These are phyloP conservation scores for Schizopora paradoxa DNA, from an alignment of 1,284 basidiomycete genomes.

Conservation along the genomic window DNA sequence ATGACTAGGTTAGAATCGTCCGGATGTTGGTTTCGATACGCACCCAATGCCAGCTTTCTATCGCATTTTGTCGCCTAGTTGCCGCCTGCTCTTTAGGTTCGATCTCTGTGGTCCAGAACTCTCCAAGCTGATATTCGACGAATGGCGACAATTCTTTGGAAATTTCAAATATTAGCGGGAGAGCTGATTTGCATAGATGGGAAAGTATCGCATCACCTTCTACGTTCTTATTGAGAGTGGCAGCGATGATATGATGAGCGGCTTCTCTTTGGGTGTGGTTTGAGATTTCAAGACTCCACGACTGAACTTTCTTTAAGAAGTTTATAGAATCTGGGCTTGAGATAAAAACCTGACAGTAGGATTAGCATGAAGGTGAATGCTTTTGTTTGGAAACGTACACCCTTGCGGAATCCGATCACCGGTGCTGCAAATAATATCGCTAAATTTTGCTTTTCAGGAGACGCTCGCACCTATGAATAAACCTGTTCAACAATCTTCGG, in stretches of 20 bases:
- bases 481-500: constrained; percentile 32
- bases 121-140: constrained; percentile 37
- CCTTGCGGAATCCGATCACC: constrained; percentile 55
- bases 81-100: constrained; percentile 24
- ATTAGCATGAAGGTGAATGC: not conserved
- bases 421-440: constrained; percentile 63
- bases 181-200: constrained; percentile 13
- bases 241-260: constrained; percentile 10
- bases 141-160: constrained; percentile 43
- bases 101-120: constrained; percentile 47
- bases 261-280: constrained; percentile 8
- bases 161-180: not conserved
- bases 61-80: constrained; percentile 45
- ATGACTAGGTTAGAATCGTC: constrained; percentile 1
- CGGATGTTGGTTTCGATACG: constrained; percentile 17
- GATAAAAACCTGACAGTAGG: constrained; percentile 7
- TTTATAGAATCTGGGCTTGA: constrained; percentile 4
- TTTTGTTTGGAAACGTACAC: constrained; percentile 38
- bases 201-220: constrained; percentile 19
- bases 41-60: constrained; percentile 73
- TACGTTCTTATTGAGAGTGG: constrained; percentile 14
- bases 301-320: constrained; percentile 7
- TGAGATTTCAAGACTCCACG: constrained; percentile 5
- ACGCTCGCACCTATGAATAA: constrained; percentile 32
- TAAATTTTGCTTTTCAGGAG: constrained; percentile 66